Conservation (phyloP, 2,329 filamentous ascomycete genomes). For the Curvularia hawaiiensis region DNA sequence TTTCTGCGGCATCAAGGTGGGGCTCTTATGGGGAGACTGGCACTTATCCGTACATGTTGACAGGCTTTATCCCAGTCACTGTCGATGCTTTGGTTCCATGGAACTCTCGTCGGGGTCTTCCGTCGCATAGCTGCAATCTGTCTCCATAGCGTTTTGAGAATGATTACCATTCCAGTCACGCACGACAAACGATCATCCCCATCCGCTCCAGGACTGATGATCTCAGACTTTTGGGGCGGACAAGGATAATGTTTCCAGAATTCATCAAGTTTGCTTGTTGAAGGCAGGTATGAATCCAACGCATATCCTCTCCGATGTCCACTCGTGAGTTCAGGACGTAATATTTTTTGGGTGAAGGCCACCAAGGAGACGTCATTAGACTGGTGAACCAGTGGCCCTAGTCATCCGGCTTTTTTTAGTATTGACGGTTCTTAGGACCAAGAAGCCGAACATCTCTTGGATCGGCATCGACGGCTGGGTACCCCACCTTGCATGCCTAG, state of each 20-base stretch:
- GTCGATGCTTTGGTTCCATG: not conserved
- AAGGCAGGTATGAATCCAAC: not conserved
- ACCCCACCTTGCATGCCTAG: not conserved
- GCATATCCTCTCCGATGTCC: not conserved
- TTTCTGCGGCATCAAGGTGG: not conserved
- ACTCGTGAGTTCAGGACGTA: not conserved
- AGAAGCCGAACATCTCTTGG: not conserved
- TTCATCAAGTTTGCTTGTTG: not conserved
- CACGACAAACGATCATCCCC: not conserved
- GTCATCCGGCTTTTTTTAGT: not conserved
- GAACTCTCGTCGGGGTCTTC: not conserved
- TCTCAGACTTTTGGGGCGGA: not conserved
- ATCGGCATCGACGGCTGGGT: too few relatives aligned
- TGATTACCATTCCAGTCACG: not conserved
- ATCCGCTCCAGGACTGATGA: not conserved
- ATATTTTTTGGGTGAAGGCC: not conserved
- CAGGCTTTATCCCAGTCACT: not conserved
- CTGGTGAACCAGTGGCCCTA: not conserved
- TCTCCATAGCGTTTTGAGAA: not conserved
- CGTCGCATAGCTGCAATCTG: not conserved
- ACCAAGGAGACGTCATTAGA: not conserved
- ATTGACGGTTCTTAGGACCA: not conserved
- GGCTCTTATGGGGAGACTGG: not conserved
- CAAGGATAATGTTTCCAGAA: not conserved
- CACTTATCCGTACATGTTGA: not conserved